Conservation (phyloP, 331 rosid species). For the Acacia concinna region DNA sequence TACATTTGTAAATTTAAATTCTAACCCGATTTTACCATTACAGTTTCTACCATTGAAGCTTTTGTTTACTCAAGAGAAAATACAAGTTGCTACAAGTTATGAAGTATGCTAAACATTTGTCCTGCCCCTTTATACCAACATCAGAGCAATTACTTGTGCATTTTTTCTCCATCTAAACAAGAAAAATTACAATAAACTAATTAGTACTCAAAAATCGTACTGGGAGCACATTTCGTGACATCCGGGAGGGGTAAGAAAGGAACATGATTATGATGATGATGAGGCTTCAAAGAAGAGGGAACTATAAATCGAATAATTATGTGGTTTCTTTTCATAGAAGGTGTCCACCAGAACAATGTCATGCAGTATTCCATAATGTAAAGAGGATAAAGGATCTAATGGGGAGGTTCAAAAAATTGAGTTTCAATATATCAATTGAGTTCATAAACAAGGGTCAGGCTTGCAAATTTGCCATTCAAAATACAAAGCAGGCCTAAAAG, state of each 20-base stretch:
- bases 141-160: conserved; percentile 34
- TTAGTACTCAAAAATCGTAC: conserved; percentile 52
- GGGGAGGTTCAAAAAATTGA: too few species aligned
- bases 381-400: too few species aligned
- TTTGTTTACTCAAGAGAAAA: conserved; percentile 66
- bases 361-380: too few species aligned
- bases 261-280: conserved; percentile 46
- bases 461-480: too few species aligned
- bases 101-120: conserved; percentile 26
- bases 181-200: conserved; percentile 54
- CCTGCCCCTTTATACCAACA: conserved; percentile 45
- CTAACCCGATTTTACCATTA: conserved; percentile 29
- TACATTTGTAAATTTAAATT: too few species aligned
- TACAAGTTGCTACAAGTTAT: conserved; percentile 66
- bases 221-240: conserved; percentile 69
- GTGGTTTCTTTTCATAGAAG: too few species aligned
- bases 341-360: too few species aligned
- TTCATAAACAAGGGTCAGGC: too few species aligned
- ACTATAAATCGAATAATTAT: too few species aligned
- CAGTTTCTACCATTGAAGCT: conserved; percentile 83
- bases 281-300: conserved; percentile 60
- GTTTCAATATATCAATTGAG: too few species aligned
- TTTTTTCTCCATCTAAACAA: conserved; percentile 40
- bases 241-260: conserved; percentile 83
- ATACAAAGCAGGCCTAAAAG: too few species aligned